Base-by-base conservation (phyloP, 1,139 yeast species). In the Suhomyces terraborum region DNA sequence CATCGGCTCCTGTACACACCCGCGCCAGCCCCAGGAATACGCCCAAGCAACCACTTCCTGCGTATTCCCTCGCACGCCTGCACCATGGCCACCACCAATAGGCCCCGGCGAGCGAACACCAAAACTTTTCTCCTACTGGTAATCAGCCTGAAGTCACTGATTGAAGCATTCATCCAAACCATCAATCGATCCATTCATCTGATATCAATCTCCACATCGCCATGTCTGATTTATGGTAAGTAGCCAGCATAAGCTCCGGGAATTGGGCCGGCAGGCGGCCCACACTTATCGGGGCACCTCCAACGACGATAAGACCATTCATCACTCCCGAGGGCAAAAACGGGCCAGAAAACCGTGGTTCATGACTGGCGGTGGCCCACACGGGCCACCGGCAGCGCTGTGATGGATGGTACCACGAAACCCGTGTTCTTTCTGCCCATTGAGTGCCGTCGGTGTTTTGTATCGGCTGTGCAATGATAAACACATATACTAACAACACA, bases 221-320 rank as follows among this genome's bases (percentile, higher is more conserved):
- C 51, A 74, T 74, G 79, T 73, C 79, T 61, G 80, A 75, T 65
- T 75, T 75, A 70, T 75, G 80, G 80, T 75, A 75, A 58, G 80
- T 72, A 44, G 21, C 14, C 27, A 12, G 12, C 27, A 12, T 12
- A 12, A 7, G 6, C 27, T 4, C 27, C 14, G 22, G 8, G 32
- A 18, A 7, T 18, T 28, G 16, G 32, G 22, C 32, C 4, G 10
- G 16, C 5, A 28, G n/a, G 6, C 21, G 18, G 18, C 22, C 22
- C 9, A 8, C 10, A 9, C 32, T 28, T 24, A 24, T 24, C 27
- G 12, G 27, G 13, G 16, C 27, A 24, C 12, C 13, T 8, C 9
- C 6, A 12, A 8, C 3, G 8, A 24, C 12, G 27, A 24, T 24
- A 24, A 24, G 25, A 14, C 12, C 16, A 2, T 14, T 24, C 4